Base-by-base conservation (phyloP, 768 basidiomycete genomes). In the Bullera alba region DNA sequence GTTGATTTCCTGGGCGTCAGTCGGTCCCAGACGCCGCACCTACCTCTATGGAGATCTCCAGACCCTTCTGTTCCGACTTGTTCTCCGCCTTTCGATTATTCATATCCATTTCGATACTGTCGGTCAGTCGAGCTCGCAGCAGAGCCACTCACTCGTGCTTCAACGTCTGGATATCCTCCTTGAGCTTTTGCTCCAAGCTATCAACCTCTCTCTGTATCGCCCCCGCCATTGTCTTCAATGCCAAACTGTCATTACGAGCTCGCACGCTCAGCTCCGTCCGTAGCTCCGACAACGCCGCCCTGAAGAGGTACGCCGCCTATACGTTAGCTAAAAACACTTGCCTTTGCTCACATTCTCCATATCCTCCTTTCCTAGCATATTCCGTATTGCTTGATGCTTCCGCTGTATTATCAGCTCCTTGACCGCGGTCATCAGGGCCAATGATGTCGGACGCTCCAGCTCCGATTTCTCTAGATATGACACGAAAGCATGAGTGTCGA, bases 41-140 rank as follows among this genome's bases (percentile, higher is more conserved):
- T 22, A 74, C 74, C 63, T 75, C 73, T 43, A 93, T 88, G 29
- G 76, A 75, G 53, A 96, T 85, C 60, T 90, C 90, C 60, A 84
- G 82, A 46, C 78, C 79, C 73, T 91, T 93, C 52, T 87, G 65
- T 45, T 96, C 91, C 1, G 83, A 78, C 65, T 83, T 85, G 14
- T 83, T 80, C 69, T 97, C 95, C 58, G 85, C 88, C 76, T 91
- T 96, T 50, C 93, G 79, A 55, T 83, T 90, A 63, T 93, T 89
- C 53, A 96, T 78, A 49, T 99, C 95, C 83, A 97, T 90, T 72
- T 96, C 91, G 44, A 92, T 87, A 65, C 91, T 95, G 53, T 14
- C 36, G 21, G 27, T 3, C 5, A 53, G 15, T 7, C 5, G 16
- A n/a, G 22, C 17, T 17, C 23, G 41, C 1, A 37, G 17, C 14